phyloP scores from a whole-genome alignment of 495 filamentous ascomycete genomes.

The Talaromyces ruber region DNA sequence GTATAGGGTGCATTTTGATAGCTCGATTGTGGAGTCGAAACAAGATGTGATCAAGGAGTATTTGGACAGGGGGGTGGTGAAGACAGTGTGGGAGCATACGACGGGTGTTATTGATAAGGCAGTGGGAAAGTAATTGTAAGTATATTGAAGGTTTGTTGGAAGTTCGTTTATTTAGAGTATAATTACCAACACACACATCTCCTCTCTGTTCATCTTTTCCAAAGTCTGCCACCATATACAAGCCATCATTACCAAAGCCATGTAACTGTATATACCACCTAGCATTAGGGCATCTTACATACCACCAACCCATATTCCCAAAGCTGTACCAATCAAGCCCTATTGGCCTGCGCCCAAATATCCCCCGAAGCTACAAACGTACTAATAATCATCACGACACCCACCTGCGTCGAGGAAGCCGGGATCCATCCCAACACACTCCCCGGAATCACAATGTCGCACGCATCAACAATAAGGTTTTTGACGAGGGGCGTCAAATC shows the following conservation, averaged over 20 bases:
- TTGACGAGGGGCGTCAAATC: slow-evolving; percentile 13
- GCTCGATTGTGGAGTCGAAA: slow-evolving; percentile 23
- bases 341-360: slow-evolving; percentile 38
- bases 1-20: slow-evolving; percentile 40
- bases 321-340: neutral
- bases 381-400: slow-evolving; percentile 45
- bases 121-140: slow-evolving; percentile 9
- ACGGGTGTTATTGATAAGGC: slow-evolving; percentile 34
- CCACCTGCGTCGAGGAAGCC: slow-evolving; percentile 33
- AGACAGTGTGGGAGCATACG: slow-evolving; percentile 42
- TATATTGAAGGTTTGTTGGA: too few species aligned
- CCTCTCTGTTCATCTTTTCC: neutral
- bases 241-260: neutral
- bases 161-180: neutral
- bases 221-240: neutral
- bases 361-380: slow-evolving; percentile 47
- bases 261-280: neutral
- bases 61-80: slow-evolving; percentile 30
- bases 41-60: slow-evolving; percentile 26
- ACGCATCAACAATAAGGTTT: slow-evolving; percentile 40
- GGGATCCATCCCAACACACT: slow-evolving; percentile 46
- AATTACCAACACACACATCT: neutral
- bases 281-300: too few species aligned
- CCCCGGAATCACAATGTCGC: slow-evolving; percentile 51
- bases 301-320: neutral